A percentile compares a stretch with the other conserved stretches of the same genome.
phyloP scores from a whole-genome alignment of 495 filamentous ascomycete genomes.

The Letharia lupina region DNA sequence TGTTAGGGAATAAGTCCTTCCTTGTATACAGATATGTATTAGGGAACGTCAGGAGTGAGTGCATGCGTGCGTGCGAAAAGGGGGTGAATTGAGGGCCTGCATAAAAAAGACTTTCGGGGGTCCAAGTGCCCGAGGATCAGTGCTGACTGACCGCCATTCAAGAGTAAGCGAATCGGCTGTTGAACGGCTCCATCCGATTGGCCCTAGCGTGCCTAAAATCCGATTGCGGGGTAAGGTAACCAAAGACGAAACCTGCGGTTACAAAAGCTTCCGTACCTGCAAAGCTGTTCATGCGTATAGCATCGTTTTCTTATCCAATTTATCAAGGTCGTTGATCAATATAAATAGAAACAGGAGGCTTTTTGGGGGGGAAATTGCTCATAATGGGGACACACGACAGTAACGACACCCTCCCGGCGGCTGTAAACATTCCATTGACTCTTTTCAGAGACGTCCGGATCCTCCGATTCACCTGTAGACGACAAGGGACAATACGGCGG shows the following conservation, averaged over 20 bases:
- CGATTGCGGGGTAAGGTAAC: conserved; percentile 13
- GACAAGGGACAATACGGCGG: conserved; percentile 15
- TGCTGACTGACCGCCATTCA: no score
- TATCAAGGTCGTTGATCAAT: no score
- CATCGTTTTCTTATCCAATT: not conserved
- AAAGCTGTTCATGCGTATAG: not conserved
- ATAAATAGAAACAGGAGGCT: not conserved
- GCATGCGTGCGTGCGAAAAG: not conserved
- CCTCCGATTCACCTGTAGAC: conserved; percentile 13
- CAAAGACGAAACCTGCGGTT: not conserved
- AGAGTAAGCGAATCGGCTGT: not conserved
- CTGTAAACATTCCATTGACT: not conserved
- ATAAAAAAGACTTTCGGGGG: not conserved
- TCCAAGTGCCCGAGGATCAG: not conserved
- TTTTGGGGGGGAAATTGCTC: not conserved
- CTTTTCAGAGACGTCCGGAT: conserved; percentile 13
- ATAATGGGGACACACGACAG: conserved; percentile 7
- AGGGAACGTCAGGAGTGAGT: no score
- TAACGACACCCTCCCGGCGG: not conserved
- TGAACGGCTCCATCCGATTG: not conserved
- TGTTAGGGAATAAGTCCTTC: not conserved
- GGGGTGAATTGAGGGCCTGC: not conserved
- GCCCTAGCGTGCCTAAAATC: not conserved
- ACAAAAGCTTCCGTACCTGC: not conserved
- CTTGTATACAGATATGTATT: not conserved